Percentiles rank a stretch among this genome's conserved stretches.
These are phyloP conservation scores for Talaromyces sp. DNA, from an alignment of 2,329 filamentous ascomycete species.

Conservation along the genomic window DNA sequence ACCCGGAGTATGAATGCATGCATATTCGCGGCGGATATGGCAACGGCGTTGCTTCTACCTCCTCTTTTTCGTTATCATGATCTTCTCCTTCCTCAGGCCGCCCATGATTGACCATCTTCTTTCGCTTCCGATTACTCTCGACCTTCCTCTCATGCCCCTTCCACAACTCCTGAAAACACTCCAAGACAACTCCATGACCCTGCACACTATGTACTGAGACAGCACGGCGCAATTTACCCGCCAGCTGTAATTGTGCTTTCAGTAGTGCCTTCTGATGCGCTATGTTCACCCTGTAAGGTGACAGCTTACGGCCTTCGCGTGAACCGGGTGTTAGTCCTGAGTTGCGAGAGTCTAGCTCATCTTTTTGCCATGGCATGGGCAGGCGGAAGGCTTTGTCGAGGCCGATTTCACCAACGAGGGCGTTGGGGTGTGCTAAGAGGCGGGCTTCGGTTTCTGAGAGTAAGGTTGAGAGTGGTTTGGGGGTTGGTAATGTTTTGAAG, in stretches of 20 bases:
- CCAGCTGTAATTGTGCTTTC: conserved; percentile 56
- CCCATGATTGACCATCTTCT: conserved; percentile 30
- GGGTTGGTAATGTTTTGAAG: conserved; percentile 51
- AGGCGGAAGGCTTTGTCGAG: conserved; percentile 60
- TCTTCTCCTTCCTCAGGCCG: conserved; percentile 24
- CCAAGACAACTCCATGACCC: conserved; percentile 57
- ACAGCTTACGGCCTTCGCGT: conserved; percentile 56
- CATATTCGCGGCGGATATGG: conserved; percentile 86
- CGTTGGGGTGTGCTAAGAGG: conserved; percentile 50
- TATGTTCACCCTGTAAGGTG: conserved; percentile 54
- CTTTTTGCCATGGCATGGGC: conserved; percentile 48
- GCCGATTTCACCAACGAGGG: conserved; percentile 61
- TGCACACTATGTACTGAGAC: conserved; percentile 63
- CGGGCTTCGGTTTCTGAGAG: conserved; percentile 48
- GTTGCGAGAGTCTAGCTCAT: conserved; percentile 33
- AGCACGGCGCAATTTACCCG: conserved; percentile 54
- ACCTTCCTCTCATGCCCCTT: conserved; percentile 46
- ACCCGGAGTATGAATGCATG: conserved; percentile 87
- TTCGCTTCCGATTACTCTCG: conserved; percentile 43
- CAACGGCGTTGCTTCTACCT: conserved; percentile 30
- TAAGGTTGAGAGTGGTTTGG: conserved; percentile 51
- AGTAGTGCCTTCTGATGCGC: conserved; percentile 57
- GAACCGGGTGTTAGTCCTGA: conserved; percentile 54
- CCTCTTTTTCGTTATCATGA: conserved; percentile 24
- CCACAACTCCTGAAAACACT: conserved; percentile 56